phyloP scores from a whole-genome alignment of 208 protist genomes.

The Trypanosoma lewisi region DNA sequence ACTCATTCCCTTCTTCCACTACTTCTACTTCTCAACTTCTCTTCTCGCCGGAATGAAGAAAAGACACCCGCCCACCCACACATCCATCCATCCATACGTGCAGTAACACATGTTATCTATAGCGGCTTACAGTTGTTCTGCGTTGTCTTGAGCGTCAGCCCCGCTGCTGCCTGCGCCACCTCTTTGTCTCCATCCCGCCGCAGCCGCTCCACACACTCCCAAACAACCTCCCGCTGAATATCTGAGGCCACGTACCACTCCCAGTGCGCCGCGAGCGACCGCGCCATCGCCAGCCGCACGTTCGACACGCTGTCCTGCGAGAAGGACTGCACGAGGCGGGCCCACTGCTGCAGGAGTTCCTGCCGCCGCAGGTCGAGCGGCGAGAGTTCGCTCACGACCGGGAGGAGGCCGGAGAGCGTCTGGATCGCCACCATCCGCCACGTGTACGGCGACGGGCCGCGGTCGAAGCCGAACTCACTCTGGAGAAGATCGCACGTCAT shows the following conservation, averaged over 20 bases:
- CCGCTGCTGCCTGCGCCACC: background rate
- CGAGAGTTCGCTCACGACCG: slow-evolving; percentile 40
- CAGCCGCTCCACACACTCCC: slow-evolving; percentile 37
- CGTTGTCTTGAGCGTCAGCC: background rate
- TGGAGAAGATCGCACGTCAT: slow-evolving; percentile 53
- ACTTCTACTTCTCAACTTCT: too few relatives aligned
- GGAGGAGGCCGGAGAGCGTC: slow-evolving; percentile 56
- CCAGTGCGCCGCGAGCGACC: slow-evolving; percentile 40
- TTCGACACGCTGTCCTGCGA: slow-evolving; percentile 61
- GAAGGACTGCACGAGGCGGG: slow-evolving; percentile 41
- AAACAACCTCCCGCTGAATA: slow-evolving; percentile 27
- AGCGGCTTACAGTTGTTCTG: too few relatives aligned
- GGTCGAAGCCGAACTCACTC: slow-evolving; percentile 41
- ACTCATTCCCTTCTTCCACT: too few relatives aligned
- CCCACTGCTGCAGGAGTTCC: slow-evolving; percentile 46
- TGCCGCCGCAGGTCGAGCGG: slow-evolving; percentile 44
- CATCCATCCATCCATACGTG: too few relatives aligned
- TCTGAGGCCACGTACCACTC: slow-evolving; percentile 40
- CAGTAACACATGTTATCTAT: too few relatives aligned
- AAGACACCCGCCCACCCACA: too few relatives aligned
- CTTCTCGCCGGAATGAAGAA: too few relatives aligned
- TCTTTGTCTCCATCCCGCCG: slow-evolving; percentile 16
- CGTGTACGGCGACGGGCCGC: slow-evolving; percentile 31
- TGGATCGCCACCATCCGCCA: slow-evolving; percentile 58
- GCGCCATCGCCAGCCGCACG: slow-evolving; percentile 56